Percentiles rank a stretch among this genome's conserved stretches.
Evolutionary conservation across 2,329 filamentous ascomycete genomes (phyloP).

Genomic region (Colletotrichum cuscutae): DNA sequence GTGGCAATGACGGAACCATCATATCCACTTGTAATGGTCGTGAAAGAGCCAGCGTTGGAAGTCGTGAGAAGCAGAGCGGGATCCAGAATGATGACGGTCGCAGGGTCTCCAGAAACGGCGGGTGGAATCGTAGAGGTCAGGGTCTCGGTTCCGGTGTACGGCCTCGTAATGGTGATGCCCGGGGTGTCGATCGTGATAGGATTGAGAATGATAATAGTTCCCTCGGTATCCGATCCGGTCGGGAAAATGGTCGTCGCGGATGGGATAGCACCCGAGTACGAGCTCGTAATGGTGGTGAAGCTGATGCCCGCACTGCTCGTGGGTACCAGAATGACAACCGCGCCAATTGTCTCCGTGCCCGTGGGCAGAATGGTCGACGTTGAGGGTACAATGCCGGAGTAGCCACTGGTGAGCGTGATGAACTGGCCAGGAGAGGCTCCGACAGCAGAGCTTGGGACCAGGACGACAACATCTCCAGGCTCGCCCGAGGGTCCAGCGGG

Average conservation of each 20-base stretch:
- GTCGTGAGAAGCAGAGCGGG: background rate
- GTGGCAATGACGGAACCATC: background rate
- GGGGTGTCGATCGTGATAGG: background rate
- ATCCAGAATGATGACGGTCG: constrained; percentile 17
- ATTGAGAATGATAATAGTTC: constrained; percentile 19
- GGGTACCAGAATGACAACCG: constrained; percentile 8
- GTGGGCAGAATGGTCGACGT: constrained; percentile 19
- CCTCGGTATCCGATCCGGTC: constrained; percentile 3
- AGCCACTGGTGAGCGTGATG: constrained; percentile 3
- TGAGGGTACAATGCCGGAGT: background rate
- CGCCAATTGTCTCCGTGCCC: background rate
- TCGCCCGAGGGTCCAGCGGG: constrained; percentile 13
- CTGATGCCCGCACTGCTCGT: background rate
- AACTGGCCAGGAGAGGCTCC: background rate
- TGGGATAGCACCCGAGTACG: background rate
- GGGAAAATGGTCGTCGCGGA: constrained; percentile 15
- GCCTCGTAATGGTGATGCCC: background rate
- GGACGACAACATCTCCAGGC: background rate
- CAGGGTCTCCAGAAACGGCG: background rate
- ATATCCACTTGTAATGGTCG: background rate
- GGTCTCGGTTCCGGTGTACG: background rate
- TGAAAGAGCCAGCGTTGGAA: background rate
- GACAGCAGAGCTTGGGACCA: background rate
- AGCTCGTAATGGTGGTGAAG: constrained; percentile 17
- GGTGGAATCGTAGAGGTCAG: background rate